phyloP scores from a whole-genome alignment of 2,329 filamentous ascomycete species.

The Fusarium coffeatum region DNA sequence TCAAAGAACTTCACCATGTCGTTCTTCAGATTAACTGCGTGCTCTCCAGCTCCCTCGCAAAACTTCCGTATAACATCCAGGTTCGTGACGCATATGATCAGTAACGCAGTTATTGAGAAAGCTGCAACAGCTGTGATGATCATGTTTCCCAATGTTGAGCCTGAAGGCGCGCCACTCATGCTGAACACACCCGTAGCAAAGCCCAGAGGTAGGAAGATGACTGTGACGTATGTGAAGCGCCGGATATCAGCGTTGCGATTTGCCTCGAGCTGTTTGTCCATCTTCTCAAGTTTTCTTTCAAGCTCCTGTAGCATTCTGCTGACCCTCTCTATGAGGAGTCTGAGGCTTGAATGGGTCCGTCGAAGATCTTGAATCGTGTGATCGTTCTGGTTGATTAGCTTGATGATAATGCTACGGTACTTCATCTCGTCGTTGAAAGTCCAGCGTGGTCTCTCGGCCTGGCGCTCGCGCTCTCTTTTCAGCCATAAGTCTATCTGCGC shows the following conservation, averaged over 20 bases:
- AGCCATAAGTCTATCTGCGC: background rate
- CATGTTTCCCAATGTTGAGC: background rate
- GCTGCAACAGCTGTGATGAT: background rate
- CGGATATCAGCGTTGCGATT: background rate
- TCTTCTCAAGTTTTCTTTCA: fast-evolving
- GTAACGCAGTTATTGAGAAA: background rate
- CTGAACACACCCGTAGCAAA: conserved; percentile 6
- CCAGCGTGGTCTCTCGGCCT: background rate
- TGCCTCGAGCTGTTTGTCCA: background rate
- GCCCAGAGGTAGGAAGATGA: background rate
- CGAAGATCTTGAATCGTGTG: background rate
- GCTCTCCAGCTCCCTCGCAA: no score
- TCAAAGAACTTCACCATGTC: no score
- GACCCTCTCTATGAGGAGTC: fast-evolving
- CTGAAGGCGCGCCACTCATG: background rate
- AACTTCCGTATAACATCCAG: no score
- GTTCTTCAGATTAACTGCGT: no score
- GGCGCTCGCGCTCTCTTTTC: background rate
- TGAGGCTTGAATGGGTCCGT: background rate
- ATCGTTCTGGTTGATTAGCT: background rate
- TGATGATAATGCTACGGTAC: background rate
- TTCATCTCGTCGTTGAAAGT: background rate
- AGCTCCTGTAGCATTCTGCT: background rate
- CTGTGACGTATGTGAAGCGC: background rate
- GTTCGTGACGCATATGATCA: background rate